These are phyloP conservation scores for Candida neerlandica DNA, from an alignment of 1,139 yeast genomes.

Conservation along the genomic window DNA sequence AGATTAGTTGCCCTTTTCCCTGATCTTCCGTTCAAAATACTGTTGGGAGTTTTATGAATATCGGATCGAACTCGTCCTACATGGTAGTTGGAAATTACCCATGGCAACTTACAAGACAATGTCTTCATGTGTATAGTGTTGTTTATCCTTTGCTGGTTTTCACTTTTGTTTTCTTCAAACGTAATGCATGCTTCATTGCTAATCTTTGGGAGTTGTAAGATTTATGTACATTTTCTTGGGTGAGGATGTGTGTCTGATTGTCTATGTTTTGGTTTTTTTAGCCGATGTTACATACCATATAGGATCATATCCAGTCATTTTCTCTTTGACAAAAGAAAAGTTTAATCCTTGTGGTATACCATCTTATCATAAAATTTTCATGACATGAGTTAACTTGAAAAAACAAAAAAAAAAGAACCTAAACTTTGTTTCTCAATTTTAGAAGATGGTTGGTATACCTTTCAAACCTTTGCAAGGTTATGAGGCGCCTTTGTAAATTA, in stretches of 20 bases:
- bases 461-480: not conserved
- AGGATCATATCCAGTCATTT: not conserved
- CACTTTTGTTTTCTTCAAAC: not conserved
- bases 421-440: not conserved
- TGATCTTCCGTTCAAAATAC: not conserved
- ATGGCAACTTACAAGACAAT: not conserved
- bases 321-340: too few relatives aligned
- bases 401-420: not conserved
- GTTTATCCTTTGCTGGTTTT: not conserved
- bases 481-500: not conserved
- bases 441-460: not conserved
- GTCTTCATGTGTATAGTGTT: not conserved
- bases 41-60: not conserved
- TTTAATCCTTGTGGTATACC: not conserved
- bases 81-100: too few relatives aligned
- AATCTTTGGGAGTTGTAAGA: not conserved
- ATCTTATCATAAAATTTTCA: not conserved
- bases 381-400: not conserved
- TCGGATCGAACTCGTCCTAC: not conserved
- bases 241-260: not conserved
- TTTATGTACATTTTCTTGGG: not conserved
- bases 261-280: not conserved
- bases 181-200: not conserved
- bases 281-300: not conserved
- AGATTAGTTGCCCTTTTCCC: conserved; percentile 1